Evolutionary conservation across 208 protist species (phyloP), one percentile per base, ranked within the genome.

Genomic region (Trypanosoma melophagium): DNA sequence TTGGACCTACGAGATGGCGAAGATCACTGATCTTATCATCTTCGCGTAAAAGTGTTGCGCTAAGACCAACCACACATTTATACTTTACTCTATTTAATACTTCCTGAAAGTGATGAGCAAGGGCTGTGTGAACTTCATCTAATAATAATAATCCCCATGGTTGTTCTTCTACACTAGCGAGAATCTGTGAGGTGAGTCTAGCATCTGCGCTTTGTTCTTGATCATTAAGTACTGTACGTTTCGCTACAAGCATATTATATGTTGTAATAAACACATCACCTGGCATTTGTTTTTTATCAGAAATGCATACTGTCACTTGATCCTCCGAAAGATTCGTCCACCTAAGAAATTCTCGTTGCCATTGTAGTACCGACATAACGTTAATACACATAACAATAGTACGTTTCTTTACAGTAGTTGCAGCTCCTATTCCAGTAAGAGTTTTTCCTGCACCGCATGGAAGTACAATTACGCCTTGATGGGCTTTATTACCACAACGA

Each of bases 401-500:
- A 13, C 83, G 79, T 67, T 98, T 98, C 62, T 98, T 94, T 57
- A 99, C 77, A 7, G 90, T 98, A 24, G 77, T 81, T 2, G 92
- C 88, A 0, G 97, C 97, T 5, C 96, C 97, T 56, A 99, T 98
- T n/a, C 98, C 99, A 13, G 98, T 98, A 10, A 99, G 89, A 16
- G 99, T 99, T 81, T 99, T 99, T 50, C 99, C 99, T 3, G 98
- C 97, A 24, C 99, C 99, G 81, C 99, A 99, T 22, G 99, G 98
- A 7, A 99, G 88, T 42, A 99, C 98, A 66, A 99, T 96, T 19
- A 99, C 95, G 19, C 98, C 99, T 49, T 92, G 89, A 66, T 96
- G 89, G 12, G 95, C 93, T 69, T 91, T 92, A 47, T 80, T 74
- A 8, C 86, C 88, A 21, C 81, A 74, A 7, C 80, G 79, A 76